These are phyloP conservation scores for Eucalyptus brandiana DNA, from an alignment of 345 rosid species.

Conservation along the genomic window DNA sequence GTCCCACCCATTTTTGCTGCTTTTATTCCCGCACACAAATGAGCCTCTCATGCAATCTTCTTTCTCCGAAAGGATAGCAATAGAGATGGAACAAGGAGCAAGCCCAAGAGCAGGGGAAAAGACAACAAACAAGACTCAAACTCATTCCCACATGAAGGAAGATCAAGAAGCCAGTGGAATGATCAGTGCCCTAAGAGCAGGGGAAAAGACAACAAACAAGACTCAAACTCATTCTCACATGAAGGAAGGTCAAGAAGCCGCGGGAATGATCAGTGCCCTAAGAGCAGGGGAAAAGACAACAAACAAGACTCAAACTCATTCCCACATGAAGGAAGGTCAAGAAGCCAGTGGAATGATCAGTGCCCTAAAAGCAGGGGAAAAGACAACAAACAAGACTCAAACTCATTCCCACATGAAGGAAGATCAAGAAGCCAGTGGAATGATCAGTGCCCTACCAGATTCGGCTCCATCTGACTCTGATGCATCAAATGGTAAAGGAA, in stretches of 20 bases:
- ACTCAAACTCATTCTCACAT: not conserved
- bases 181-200: not conserved
- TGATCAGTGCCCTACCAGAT: not conserved
- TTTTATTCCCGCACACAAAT: not conserved
- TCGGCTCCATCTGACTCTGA: not conserved
- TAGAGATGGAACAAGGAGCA: not conserved
- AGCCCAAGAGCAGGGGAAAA: not conserved
- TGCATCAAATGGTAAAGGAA: not conserved
- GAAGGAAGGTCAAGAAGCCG: not conserved
- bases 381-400: not conserved
- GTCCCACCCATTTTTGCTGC: conserved; percentile 23
- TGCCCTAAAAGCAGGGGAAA: not conserved
- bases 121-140: not conserved
- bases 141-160: not conserved
- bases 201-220: not conserved
- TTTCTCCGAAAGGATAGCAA: not conserved
- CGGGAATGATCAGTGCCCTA: not conserved
- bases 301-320: not conserved
- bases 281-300: not conserved
- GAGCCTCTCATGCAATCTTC: not conserved
- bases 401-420: not conserved
- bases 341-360: not conserved
- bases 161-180: not conserved
- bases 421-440: not conserved
- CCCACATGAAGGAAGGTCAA: not conserved